Evolutionary conservation across 2,329 filamentous ascomycete species (phyloP), one percentile per base, ranked within the genome.

Genomic region (Lizonia empirigonia): DNA sequence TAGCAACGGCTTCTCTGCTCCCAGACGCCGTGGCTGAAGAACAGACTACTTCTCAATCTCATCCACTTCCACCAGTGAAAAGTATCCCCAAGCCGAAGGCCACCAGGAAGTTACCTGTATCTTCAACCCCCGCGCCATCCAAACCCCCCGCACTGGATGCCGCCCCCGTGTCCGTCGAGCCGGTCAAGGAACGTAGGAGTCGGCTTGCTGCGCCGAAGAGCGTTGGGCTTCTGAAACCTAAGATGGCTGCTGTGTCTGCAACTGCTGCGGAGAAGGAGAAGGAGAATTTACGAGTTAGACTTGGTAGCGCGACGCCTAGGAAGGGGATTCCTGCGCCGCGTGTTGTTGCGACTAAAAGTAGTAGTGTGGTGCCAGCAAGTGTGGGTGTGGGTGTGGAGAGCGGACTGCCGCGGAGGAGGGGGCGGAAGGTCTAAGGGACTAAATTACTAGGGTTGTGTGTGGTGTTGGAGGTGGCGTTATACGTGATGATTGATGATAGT

Each of bases 191-290:
- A 35, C 49, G 65, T 10, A 73, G 70, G 30, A 67, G 62, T 36
- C 61, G 70, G 7, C 63, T 74, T 6, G 69, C 70, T 1, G 66
- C 70, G 0, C 71, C 71, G 0, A 68, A 59, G 48, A 72, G 67
- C 20, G 65, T 74, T 9, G 68, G 69, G 24, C 49, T 74, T 2
- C 67, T 69, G 2, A 62, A 64, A 6, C 53, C 62, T 2, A 26
- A 53, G 1, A 37, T 59, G 5, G 16, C 57, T 0, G 36, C 58
- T 12, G 15, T 40, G 2, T 13, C 53, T 5, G 52, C 40, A 4
- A 27, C 27, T 1, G 46, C 45, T 1, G 44, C 40, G 9, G 51
- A 42, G 33, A 53, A 48, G 44, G 51, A 42, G 33, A 53, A 48
- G 44, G 52, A 38, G 59, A 65, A 18, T 62, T 59, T n/a, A 67